These are phyloP conservation scores for Corymbia citriodora DNA, from an alignment of 441 rosid genomes.

Conservation along the genomic window DNA sequence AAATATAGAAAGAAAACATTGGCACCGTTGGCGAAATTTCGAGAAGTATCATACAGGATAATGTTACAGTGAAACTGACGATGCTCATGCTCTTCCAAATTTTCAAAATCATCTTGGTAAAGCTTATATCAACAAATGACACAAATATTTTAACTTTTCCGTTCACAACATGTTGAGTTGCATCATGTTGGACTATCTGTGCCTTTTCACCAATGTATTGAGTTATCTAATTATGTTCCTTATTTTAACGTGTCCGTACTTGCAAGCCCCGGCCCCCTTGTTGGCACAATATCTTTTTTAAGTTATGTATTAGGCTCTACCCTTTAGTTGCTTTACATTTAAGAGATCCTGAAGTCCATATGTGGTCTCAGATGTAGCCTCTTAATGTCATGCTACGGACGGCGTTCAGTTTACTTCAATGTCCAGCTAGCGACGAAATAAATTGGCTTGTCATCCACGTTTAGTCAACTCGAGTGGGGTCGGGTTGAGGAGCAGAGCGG, in stretches of 20 bases:
- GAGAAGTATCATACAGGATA: too few relatives aligned
- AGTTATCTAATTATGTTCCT: too few relatives aligned
- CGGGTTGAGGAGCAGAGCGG: neutral
- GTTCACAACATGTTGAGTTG: neutral
- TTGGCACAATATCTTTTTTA: neutral
- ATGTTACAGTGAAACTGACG: neutral
- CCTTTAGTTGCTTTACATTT: neutral
- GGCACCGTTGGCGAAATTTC: neutral
- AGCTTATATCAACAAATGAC: neutral
- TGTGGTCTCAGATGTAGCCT: neutral
- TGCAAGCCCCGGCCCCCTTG: too few relatives aligned
- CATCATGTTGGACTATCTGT: neutral
- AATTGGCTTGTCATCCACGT: neutral
- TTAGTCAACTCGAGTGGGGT: too few relatives aligned
- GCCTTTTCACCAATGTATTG: rapidly evolving
- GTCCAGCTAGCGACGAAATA: neutral
- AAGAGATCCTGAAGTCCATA: rapidly evolving
- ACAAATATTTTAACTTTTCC: too few relatives aligned
- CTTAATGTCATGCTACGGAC: too few relatives aligned
- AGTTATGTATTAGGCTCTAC: rapidly evolving
- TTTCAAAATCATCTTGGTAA: neutral
- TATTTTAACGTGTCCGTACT: too few relatives aligned
- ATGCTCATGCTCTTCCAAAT: neutral
- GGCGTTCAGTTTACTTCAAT: rapidly evolving
- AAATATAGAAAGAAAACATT: too few relatives aligned